Conservation (phyloP, 2,329 filamentous ascomycete species). For the Cryphonectria carpinicola region DNA sequence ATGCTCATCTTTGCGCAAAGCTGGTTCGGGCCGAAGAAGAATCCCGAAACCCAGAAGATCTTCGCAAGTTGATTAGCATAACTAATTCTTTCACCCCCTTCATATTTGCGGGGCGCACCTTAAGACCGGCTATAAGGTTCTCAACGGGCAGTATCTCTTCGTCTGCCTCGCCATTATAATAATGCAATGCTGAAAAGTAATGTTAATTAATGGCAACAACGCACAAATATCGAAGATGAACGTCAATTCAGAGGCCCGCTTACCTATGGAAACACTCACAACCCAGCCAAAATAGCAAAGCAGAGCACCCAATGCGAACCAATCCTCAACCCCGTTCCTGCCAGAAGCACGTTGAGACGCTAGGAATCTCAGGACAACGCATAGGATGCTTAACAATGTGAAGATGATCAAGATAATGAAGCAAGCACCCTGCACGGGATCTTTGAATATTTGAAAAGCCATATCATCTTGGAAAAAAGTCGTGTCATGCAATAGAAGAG, state of each 20-base stretch:
- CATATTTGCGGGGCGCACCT: not conserved
- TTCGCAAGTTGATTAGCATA: not conserved
- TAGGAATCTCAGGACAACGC: not conserved
- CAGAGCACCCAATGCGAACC: not conserved
- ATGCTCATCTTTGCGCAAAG: slow-evolving; percentile 6
- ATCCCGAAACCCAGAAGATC: not conserved
- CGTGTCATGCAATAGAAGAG: not conserved
- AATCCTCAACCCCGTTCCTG: not conserved
- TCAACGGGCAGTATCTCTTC: not conserved
- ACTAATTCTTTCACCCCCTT: not conserved
- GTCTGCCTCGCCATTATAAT: not conserved
- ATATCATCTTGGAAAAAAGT: not conserved
- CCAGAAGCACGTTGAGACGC: not conserved
- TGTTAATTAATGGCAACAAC: not conserved
- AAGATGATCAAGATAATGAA: not conserved
- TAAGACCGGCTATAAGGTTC: not conserved
- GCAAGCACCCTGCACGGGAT: not conserved
- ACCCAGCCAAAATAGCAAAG: not conserved
- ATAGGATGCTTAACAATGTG: not conserved
- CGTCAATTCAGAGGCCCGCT: not conserved
- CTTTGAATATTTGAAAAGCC: not conserved
- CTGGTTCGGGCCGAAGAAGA: not conserved
- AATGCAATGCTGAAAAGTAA: not conserved
- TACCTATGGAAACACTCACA: not conserved
- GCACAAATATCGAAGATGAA: not conserved